Base-by-base conservation (phyloP, 768 basidiomycete genomes). In the Serendipita sp. region DNA sequence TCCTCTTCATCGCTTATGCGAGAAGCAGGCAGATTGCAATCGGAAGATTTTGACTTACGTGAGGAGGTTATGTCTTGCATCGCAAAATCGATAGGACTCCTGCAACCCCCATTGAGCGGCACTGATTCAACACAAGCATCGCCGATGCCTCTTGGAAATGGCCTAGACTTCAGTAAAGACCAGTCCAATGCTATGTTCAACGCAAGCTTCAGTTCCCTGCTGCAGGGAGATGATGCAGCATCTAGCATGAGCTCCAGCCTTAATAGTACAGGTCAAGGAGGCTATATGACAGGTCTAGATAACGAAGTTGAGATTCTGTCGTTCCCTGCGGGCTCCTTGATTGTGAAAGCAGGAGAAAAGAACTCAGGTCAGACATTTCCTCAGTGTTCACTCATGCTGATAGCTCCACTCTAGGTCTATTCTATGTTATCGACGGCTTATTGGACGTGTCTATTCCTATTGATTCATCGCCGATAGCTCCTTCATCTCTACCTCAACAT, bases 61-160 rank as follows among this genome's bases (percentile, higher is more conserved):
- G 91, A 93, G 69, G 93, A 91, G 69, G 94, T 99, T 36, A 93
- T 98, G 91, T 88, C 89, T 0, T 95, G 91, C 73, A 94, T 99
- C 66, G 93, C 95, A 0, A 94, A 95, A 73, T 95, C 92, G 1
- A 98, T 99, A 65, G 96, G 96, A 2, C 79, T 99, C 11, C 76
- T 91, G 28, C 94, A 96, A 68, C 89, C 93, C 2, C 85, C 91
- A 2, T 44, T 68, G 54, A 32, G 47, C 64, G 63, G 56, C 56
- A 48, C 63, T 45, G 54, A 54, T 46, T 65, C n/a, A 62, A 47
- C 68, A 51, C 70, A 72, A 60, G 69, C 69, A 11, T 72, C 69
- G n/a, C 66, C 70, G 64, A 64, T 64, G 41, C 65, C 67, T 13
- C 48, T 64, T 23, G 54, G 48, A 5, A 64, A 63, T 45, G 68